Evolutionary conservation across 1,139 yeast genomes (phyloP).

Genomic region (Pichia sp.): DNA sequence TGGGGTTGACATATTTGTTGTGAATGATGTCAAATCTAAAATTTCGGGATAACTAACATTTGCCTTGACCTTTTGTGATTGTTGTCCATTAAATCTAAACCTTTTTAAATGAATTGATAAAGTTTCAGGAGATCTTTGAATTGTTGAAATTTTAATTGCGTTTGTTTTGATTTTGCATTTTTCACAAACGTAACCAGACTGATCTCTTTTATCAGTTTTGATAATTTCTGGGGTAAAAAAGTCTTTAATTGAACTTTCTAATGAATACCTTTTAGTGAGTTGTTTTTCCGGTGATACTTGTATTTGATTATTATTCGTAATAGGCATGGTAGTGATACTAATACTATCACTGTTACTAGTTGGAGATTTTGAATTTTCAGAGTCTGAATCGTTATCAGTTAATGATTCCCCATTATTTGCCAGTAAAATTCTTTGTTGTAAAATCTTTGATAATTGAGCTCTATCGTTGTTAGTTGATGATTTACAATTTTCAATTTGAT

Average conservation of each 20-base stretch:
- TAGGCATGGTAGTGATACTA: slow-evolving; percentile 5
- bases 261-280: slow-evolving; percentile 40
- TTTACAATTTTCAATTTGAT: slow-evolving; percentile 24
- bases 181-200: slow-evolving; percentile 77
- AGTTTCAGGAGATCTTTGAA: slow-evolving; percentile 82
- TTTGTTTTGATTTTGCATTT: slow-evolving; percentile 70
- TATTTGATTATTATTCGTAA: background rate
- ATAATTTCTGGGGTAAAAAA: slow-evolving; percentile 77
- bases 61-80: slow-evolving; percentile 81
- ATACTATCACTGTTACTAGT: background rate
- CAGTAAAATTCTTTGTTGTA: slow-evolving; percentile 24
- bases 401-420: slow-evolving; percentile 23
- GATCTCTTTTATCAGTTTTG: slow-evolving; percentile 56
- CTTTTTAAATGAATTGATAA: slow-evolving; percentile 81
- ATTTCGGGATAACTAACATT: slow-evolving; percentile 74
- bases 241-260: slow-evolving; percentile 68
- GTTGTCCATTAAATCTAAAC: slow-evolving; percentile 74
- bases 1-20: slow-evolving; percentile 41
- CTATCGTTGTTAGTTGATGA: slow-evolving; percentile 20
- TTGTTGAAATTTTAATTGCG: slow-evolving; percentile 70
- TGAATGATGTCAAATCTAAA: slow-evolving; percentile 64
- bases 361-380: background rate
- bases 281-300: background rate
- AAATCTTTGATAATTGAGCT: slow-evolving; percentile 23
- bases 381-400: slow-evolving; percentile 17